Base-by-base conservation (phyloP, 139 green algal genomes). In the Edaphochlamys debaryana region DNA sequence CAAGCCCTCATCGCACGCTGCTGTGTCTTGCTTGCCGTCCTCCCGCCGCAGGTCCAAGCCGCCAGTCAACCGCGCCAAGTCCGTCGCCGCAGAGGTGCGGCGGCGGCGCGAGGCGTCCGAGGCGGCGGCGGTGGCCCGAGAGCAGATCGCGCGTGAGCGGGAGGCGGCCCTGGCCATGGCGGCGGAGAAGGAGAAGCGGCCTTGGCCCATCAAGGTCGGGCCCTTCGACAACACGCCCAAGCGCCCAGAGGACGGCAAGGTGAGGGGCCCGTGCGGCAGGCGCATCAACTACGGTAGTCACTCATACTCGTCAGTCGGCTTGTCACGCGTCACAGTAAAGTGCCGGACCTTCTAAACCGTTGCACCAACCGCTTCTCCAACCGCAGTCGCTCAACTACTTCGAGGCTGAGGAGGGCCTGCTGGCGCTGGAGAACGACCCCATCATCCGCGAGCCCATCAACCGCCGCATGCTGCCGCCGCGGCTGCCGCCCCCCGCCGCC, bases 171-270 rank as follows among this genome's bases (percentile, higher is more conserved):
- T 58, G 50, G 89, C 84, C 2, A 58, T 72, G 1, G 58, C 52
- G 29, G 70, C 42, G 3, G 84, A 86, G 54, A 87, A 87, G 56
- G 69, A 86, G 27, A 85, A 82, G 63, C 54, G 56, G 67, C 85
- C 85, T 5, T 90, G 88, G 88, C 88, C 88, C 32, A 15, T 40
- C 37, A 90, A 90, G 85, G 76, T 87, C 9, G 89, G 84, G 3
- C 85, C 85, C 6, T 94, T 91, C 66, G 90, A 93, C 67, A 56
- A 87, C 81, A 91, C 87, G 27, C 90, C 90, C 45, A 87, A 92
- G 80, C 85, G 83, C 13, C 92, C 92, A 0, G 20, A 34, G 30
- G 62, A 80, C 0, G 88, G 80, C 48, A 58, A 69, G 63, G 67
- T 85, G 79, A 45, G 79, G 9, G 23, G 36, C 15, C 42, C n/a